phyloP scores from a whole-genome alignment of 331 rosid genomes.

The Prunus yedoensis region DNA sequence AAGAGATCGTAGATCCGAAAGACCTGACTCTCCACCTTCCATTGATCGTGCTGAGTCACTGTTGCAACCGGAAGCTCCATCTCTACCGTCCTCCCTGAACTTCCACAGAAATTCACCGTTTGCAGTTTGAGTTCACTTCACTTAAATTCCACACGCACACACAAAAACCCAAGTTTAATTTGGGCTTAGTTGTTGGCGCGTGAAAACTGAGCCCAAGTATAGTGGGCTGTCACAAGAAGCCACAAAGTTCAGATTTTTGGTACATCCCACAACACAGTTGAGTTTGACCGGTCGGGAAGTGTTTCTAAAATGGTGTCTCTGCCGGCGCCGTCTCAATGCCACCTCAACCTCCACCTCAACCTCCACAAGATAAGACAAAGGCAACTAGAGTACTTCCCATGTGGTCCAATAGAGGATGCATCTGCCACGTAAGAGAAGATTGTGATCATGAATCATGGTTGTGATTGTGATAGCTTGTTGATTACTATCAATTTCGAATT shows the following conservation, averaged over 20 bases:
- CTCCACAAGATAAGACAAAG: not conserved
- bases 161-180: not conserved
- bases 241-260: not conserved
- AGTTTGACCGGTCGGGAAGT: too few species aligned
- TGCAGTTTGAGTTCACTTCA: not conserved
- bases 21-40: slow-evolving; percentile 57
- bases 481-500: too few species aligned
- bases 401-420: not conserved
- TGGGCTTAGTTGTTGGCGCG: not conserved
- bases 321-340: not conserved
- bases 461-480: too few species aligned
- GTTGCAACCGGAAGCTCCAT: slow-evolving; percentile 45
- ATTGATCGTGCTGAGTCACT: slow-evolving; percentile 62
- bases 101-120: not conserved
- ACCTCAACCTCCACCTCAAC: not conserved
- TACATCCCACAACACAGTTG: too few species aligned
- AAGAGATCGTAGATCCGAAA: slow-evolving; percentile 52
- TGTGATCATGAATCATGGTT: too few species aligned
- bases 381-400: not conserved
- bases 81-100: not conserved
- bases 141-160: not conserved
- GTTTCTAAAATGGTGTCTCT: not conserved
- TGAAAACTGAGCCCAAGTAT: not conserved
- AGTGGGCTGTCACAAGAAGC: not conserved
- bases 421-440: not conserved